A percentile compares a stretch with the other conserved stretches of the same genome.
These are phyloP conservation scores for Antitrichia curtipendula DNA, from an alignment of 225 moss, liverwort and hornwort genomes.

Conservation along the genomic window DNA sequence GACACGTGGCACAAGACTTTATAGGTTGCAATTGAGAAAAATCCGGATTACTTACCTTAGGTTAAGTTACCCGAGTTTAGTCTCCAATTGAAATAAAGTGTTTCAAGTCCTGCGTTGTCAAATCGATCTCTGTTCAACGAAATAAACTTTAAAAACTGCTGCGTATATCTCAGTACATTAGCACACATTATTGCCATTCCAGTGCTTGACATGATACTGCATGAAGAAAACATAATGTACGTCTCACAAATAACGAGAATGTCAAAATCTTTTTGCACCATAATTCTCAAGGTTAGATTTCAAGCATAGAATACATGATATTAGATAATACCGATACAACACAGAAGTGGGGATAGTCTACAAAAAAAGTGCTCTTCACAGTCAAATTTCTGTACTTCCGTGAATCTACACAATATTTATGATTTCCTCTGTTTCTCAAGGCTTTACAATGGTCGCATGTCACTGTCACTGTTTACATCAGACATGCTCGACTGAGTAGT, in stretches of 20 bases:
- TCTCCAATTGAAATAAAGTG: neutral
- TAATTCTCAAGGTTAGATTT: neutral
- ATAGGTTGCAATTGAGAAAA: neutral
- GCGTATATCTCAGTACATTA: neutral
- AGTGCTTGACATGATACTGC: neutral
- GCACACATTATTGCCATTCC: neutral
- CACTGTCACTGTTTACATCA: neutral
- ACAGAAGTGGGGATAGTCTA: neutral
- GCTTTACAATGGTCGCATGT: constrained; percentile 4
- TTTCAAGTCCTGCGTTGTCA: neutral
- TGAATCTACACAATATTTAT: constrained; percentile 2
- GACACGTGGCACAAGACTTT: neutral
- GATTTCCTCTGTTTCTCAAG: constrained; percentile 3
- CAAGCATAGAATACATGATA: neutral
- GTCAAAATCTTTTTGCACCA: neutral
- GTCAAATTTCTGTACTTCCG: neutral
- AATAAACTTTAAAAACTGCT: neutral
- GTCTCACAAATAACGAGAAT: neutral
- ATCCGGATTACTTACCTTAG: neutral
- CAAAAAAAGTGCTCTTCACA: neutral
- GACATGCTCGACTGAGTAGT: neutral
- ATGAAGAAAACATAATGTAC: neutral
- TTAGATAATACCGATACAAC: neutral
- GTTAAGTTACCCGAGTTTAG: neutral
- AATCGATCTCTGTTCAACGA: no score